Conservation (phyloP, 495 filamentous ascomycete species). For the Massariosphaeria phaeospora region DNA sequence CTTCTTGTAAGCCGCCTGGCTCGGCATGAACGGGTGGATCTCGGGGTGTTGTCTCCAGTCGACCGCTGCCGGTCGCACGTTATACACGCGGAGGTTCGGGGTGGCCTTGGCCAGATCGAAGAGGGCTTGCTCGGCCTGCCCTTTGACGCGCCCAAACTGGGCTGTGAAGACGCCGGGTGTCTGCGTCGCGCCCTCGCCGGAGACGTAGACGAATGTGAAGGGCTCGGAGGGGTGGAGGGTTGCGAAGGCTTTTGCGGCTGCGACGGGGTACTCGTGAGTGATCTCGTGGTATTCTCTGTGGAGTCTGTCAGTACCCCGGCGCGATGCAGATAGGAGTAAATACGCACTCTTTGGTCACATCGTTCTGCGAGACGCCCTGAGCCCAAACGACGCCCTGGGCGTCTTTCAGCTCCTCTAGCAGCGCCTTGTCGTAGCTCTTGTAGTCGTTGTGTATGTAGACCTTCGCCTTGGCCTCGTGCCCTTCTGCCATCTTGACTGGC, state of each 20-base stretch:
- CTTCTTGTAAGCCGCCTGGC: slow-evolving; percentile 26
- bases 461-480: slow-evolving; percentile 52
- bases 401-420: slow-evolving; percentile 57
- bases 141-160: slow-evolving; percentile 59
- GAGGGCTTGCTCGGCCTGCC: slow-evolving; percentile 55
- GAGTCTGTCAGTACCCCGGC: neutral
- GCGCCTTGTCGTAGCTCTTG: slow-evolving; percentile 47
- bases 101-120: slow-evolving; percentile 42
- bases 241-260: slow-evolving; percentile 58
- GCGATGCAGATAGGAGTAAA: neutral
- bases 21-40: slow-evolving; percentile 48
- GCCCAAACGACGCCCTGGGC: slow-evolving; percentile 69
- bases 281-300: slow-evolving; percentile 62
- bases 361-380: slow-evolving; percentile 54
- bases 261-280: slow-evolving; percentile 59
- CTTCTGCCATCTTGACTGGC: slow-evolving; percentile 60
- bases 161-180: slow-evolving; percentile 50
- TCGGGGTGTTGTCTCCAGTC: slow-evolving; percentile 47
- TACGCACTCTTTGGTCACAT: slow-evolving; percentile 56
- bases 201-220: slow-evolving; percentile 68
- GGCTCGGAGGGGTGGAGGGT: slow-evolving; percentile 44
- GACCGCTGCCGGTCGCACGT: slow-evolving; percentile 52
- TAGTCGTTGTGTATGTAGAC: slow-evolving; percentile 67
- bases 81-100: slow-evolving; percentile 47
- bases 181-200: slow-evolving; percentile 52